These are phyloP conservation scores for Acorus calamus DNA, from an alignment of 106 monocot genomes.

Conservation along the genomic window DNA sequence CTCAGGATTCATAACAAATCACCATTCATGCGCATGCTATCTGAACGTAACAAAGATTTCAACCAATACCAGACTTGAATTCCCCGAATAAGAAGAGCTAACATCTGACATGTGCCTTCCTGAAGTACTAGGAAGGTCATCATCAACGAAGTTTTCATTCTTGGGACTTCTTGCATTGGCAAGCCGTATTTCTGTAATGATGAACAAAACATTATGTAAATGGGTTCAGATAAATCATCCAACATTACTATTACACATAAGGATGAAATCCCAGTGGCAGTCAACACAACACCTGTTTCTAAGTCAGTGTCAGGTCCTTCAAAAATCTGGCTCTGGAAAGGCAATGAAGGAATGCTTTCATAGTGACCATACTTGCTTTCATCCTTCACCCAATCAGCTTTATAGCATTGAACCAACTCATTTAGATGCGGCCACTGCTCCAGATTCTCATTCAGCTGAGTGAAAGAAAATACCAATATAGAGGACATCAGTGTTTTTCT, in stretches of 20 bases:
- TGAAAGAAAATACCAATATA: no score
- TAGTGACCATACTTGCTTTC: constrained; percentile 84
- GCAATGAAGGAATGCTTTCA: constrained; percentile 38
- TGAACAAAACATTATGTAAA: not conserved
- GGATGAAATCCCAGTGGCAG: no score
- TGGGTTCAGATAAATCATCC: not conserved
- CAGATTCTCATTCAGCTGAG: constrained; percentile 77
- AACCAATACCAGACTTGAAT: constrained; percentile 22
- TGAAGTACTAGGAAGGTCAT: constrained; percentile 87
- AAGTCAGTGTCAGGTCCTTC: constrained; percentile 97
- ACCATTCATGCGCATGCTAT: no score
- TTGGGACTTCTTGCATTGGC: constrained; percentile 56
- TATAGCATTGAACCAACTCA: constrained; percentile 87
- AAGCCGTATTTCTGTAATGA: constrained; percentile 63
- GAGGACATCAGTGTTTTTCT: no score
- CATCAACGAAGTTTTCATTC: constrained; percentile 49
- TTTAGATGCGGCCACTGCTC: constrained; percentile 98
- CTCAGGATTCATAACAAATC: no score
- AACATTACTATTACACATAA: no score
- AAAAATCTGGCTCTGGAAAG: constrained; percentile 91
- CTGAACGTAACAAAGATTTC: not conserved
- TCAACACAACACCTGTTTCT: constrained; percentile 56
- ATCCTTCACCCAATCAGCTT: constrained; percentile 92
- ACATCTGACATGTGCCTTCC: constrained; percentile 60
- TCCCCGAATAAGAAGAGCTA: constrained; percentile 14